Conservation (phyloP, 768 basidiomycete species). For the Mycena pura region DNA sequence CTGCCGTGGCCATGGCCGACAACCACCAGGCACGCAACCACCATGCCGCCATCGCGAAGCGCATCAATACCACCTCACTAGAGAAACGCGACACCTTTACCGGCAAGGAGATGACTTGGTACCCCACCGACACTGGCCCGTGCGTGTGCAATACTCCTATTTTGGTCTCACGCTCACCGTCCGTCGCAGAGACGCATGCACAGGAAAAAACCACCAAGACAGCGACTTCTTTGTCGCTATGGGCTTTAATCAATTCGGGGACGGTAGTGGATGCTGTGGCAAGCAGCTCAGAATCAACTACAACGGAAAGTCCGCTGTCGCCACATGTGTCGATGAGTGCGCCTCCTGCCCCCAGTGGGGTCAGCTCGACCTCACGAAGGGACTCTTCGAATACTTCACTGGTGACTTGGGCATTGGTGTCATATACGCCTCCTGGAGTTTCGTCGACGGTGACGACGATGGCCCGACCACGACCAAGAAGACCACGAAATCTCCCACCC, state of each 20-base stretch:
- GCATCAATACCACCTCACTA: not conserved
- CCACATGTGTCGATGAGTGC: conserved; percentile 12
- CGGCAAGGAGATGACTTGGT: conserved; percentile 15
- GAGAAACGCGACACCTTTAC: not conserved
- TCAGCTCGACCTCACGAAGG: conserved; percentile 4
- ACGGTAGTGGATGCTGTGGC: conserved; percentile 9
- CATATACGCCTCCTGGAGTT: conserved; percentile 1
- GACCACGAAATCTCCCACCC: too few species aligned
- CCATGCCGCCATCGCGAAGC: not conserved
- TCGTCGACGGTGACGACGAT: not conserved
- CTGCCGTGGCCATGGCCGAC: conserved; percentile 9
- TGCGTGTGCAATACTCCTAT: not conserved
- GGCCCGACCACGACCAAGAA: too few species aligned
- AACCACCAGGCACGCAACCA: not conserved
- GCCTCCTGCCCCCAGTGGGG: not conserved
- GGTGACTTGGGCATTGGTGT: not conserved
- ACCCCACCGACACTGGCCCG: conserved; percentile 20
- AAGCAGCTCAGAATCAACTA: conserved; percentile 3
- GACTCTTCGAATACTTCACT: not conserved
- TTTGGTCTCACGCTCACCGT: not conserved
- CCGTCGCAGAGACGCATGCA: conserved; percentile 18
- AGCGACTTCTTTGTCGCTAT: conserved; percentile 16
- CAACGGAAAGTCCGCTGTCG: conserved; percentile 12
- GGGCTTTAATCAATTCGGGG: conserved; percentile 4
- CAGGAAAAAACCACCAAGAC: conserved; percentile 19